Percentiles rank a stretch among this genome's conserved stretches.
phyloP scores from a whole-genome alignment of 495 filamentous ascomycete species.

The Lepraria neglecta region DNA sequence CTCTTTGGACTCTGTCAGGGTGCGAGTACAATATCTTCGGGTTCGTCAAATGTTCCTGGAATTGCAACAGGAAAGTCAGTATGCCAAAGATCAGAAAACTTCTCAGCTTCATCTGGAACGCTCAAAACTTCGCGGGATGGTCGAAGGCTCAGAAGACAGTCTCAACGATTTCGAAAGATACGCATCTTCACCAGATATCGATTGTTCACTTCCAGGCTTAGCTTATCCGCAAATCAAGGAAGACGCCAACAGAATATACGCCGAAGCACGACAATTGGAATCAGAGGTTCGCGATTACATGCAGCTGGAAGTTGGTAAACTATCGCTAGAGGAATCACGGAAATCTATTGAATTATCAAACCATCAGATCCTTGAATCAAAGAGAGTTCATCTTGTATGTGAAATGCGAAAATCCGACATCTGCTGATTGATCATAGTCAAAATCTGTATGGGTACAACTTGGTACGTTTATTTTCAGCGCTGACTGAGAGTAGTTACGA shows the following conservation, averaged over 20 bases:
- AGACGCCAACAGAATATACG: neutral
- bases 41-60: neutral
- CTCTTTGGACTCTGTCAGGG: neutral
- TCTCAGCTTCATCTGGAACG: neutral
- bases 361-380: neutral
- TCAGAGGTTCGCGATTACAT: slow-evolving; percentile 4
- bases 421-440: neutral
- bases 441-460: neutral
- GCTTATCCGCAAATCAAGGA: neutral
- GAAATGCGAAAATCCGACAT: neutral
- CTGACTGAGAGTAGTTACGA: slow-evolving; percentile 13
- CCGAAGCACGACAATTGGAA: neutral
- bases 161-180: neutral
- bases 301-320: slow-evolving; percentile 2
- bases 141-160: neutral
- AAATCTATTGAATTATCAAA: slow-evolving; percentile 12
- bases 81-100: neutral
- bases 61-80: neutral
- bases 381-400: neutral
- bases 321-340: slow-evolving; percentile 7
- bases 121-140: neutral
- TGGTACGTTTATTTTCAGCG: too few relatives aligned
- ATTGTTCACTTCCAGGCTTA: neutral
- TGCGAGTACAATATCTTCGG: neutral
- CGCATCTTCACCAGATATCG: neutral